phyloP scores from a whole-genome alignment of 2,329 filamentous ascomycete genomes.

The Fusarium sp. region DNA sequence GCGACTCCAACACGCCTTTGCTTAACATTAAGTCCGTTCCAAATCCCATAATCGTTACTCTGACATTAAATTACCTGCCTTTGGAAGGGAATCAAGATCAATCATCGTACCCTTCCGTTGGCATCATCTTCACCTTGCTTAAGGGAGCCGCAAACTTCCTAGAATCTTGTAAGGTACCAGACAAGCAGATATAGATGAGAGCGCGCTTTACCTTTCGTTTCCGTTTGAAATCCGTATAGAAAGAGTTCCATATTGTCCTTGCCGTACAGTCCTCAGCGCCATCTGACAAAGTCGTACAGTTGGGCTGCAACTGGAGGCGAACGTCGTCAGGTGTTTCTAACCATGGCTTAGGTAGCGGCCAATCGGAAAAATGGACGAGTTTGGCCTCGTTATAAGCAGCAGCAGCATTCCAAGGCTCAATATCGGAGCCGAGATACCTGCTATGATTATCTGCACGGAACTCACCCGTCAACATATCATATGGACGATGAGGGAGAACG shows the following conservation, averaged over 20 bases:
- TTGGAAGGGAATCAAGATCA: neutral
- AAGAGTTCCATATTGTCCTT: constrained; percentile 40
- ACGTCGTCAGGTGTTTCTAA: constrained; percentile 35
- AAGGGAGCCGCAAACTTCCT: neutral
- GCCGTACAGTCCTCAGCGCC: constrained; percentile 60
- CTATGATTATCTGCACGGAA: constrained; percentile 66
- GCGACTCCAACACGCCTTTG: neutral
- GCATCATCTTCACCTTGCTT: neutral
- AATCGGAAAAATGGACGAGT: constrained; percentile 78
- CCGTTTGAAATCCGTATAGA: constrained; percentile 64
- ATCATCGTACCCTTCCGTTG: neutral
- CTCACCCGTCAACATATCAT: constrained; percentile 72
- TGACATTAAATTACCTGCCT: neutral
- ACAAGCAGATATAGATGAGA: neutral
- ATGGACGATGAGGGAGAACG: constrained; percentile 73
- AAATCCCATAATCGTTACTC: neutral
- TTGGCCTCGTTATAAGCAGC: constrained; percentile 69
- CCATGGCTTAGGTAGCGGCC: constrained; percentile 75
- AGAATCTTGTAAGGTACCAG: neutral
- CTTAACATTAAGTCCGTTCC: neutral
- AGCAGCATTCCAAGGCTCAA: constrained; percentile 69
- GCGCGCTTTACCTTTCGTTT: constrained; percentile 17
- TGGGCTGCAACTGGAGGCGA: constrained; percentile 38
- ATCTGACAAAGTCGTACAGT: constrained; percentile 60
- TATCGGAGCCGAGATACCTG: constrained; percentile 56